Base-by-base conservation (phyloP, 2,329 filamentous ascomycete genomes). In the Aspergillus pseudonomiae region DNA sequence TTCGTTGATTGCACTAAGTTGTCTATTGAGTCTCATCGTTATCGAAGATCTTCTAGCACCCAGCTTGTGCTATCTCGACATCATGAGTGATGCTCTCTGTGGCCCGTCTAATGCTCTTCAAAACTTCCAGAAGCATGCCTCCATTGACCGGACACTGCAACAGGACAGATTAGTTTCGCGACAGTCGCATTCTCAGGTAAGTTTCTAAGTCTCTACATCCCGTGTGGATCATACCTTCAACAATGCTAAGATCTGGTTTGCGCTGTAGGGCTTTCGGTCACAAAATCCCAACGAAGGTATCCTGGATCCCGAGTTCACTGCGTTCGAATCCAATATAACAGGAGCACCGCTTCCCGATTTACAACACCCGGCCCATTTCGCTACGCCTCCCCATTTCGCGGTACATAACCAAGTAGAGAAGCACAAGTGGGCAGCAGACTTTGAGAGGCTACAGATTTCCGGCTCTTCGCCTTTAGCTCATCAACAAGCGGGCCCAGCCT, bases 81-180 rank as follows among this genome's bases (percentile, higher is more conserved):
- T 68, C 70, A 91, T 91, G 89, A 82, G 86, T 59, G 88, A 91
- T 72, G 83, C 85, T 69, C 81, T 91, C 61, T 94, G 91, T 75
- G 90, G 91, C 63, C 90, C 91, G 21, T 91, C 91, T 14, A 93
- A 91, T 77, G 85, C 90, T 66, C 85, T 92, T 59, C 91, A 92
- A 77, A 89, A 86, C 72, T 87, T 93, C 74, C 86, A 90, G 71
- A 88, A 90, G 71, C 90, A 93, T 76, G 81, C 86, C 12, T 84
- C 89, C 56, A 84, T 86, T 66, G 90, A 93, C 74, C 84, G 89
- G 60, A 88, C 88, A 11, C 81, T 91, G 56, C 90, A 93, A 73
- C 91, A 92, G 76, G 91, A 93, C 77, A 88, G 89, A 58, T 72
- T 91, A 54, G 77, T 83, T 41, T 80, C 83, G 11, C 83, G 85